Base-by-base conservation (phyloP, 2,329 filamentous ascomycete genomes). In the Aspergillus fumigatiaffinis region DNA sequence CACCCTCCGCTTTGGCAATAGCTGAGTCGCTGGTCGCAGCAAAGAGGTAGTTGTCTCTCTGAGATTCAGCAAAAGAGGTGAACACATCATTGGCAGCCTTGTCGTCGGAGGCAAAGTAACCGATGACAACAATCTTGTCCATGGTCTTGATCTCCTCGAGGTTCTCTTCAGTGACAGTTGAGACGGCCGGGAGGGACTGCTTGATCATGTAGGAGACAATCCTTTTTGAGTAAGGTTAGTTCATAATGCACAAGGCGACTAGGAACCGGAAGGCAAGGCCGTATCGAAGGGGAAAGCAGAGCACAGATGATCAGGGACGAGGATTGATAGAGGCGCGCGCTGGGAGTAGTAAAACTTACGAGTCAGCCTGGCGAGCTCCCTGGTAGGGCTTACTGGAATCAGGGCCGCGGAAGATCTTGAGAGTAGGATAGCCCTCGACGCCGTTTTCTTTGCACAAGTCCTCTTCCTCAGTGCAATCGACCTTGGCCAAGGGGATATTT, bases 401-500 rank as follows among this genome's bases (percentile, higher is more conserved):
- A 47, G 80, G 78, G 68, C 94, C 93, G 70, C 93, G 91, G 92
- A 99, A 99, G 79, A 99, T 86, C 87, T 97, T 99, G 74, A 99
- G 86, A 66, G 94, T 99, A 62, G 94, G 94, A 84, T 99, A 99
- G 65, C 94, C 94, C 83, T 97, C 92, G 47, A 99, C 92, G 62
- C 91, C 92, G 71, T 90, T 90, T 68, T 85, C 82, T 77, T 92
- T 85, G 86, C 94, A 99, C 66, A 99, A 88, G 35, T 96, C 91
- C 62, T 87, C 81, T 83, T 99, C 91, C 76, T 90, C 92, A 72
- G 93, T 97, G 84, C 94, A 97, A 82, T 97, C 93, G 51, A 81
- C 72, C 68, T 80, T 80, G 58, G 75, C 77, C 46, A 81, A 61
- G 12, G 76, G 67, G 35, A 81, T 80, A 52, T 79, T 71, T 69